A percentile compares a stretch with the other conserved stretches of the same genome.
Conservation (phyloP, 2,329 filamentous ascomycete genomes). For the Colletotrichum chlorophyti region DNA sequence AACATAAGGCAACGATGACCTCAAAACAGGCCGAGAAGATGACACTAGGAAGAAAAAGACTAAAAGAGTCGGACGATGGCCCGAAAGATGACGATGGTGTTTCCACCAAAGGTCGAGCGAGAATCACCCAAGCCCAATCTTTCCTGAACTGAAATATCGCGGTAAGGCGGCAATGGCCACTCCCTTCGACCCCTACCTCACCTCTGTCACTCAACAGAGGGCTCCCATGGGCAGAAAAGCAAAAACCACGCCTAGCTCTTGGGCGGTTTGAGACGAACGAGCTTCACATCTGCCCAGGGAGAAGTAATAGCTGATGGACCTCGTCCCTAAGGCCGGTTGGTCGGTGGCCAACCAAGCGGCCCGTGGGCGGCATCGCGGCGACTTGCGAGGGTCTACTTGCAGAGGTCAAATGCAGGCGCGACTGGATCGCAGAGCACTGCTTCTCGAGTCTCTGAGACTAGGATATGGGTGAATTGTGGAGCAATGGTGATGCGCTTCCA, state of each 20-base stretch:
- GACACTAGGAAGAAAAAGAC: background rate
- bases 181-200: background rate
- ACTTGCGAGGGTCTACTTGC: constrained; percentile 16
- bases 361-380: constrained; percentile 22
- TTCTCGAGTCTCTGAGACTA: background rate
- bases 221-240: background rate
- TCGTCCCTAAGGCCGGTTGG: constrained; percentile 4
- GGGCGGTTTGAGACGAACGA: constrained; percentile 18
- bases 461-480: constrained; percentile 3
- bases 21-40: background rate
- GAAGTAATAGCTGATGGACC: constrained; percentile 14
- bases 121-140: constrained; percentile 18
- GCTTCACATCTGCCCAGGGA: constrained; percentile 1
- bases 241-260: background rate
- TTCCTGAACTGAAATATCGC: constrained; percentile 3
- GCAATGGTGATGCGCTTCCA: constrained; percentile 14
- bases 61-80: constrained; percentile 15
- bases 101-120: constrained; percentile 14
- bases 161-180: constrained; percentile 19
- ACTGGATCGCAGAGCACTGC: constrained; percentile 6
- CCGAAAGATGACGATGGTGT: constrained; percentile 29
- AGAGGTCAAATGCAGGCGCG: constrained; percentile 11
- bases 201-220: constrained; percentile 20
- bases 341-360: constrained; percentile 28
- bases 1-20: constrained; percentile 19